Evolutionary conservation across 805 yeast species (phyloP).

Genomic region (Peterozyma toletana): DNA sequence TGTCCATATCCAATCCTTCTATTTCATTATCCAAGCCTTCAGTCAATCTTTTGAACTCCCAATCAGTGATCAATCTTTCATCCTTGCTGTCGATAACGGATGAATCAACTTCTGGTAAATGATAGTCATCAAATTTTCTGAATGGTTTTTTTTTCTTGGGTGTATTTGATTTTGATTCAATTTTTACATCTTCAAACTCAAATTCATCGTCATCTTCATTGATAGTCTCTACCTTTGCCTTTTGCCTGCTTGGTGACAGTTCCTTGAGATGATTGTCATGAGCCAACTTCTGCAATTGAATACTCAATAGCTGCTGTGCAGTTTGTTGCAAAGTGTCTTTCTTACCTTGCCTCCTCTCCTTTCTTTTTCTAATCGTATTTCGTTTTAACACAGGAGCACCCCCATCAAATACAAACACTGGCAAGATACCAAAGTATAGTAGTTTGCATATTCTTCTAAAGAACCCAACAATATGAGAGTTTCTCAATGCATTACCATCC

Average conservation of each 20-base stretch:
- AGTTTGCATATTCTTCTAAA: conserved; percentile 89
- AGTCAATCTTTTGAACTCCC: conserved; percentile 59
- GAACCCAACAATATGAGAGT: conserved; percentile 92
- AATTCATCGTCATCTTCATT: conserved; percentile 18
- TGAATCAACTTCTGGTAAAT: conserved; percentile 64
- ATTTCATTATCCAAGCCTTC: conserved; percentile 51
- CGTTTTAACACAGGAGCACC: conserved; percentile 83
- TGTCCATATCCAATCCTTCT: conserved; percentile 61
- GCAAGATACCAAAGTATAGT: conserved; percentile 77
- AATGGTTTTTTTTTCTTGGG: conserved; percentile 22
- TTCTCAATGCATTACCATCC: conserved; percentile 69
- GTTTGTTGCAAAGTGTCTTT: conserved; percentile 63
- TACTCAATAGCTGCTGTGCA: conserved; percentile 74
- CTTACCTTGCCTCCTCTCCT: conserved; percentile 68
- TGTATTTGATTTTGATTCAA: conserved; percentile 9
- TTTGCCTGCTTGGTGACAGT: conserved; percentile 1
- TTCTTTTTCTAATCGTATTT: conserved; percentile 67
- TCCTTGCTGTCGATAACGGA: conserved; percentile 52
- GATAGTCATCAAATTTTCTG: conserved; percentile 71
- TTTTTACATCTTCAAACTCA: neutral
- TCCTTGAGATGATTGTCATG: conserved; percentile 15
- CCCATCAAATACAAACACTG: conserved; percentile 93
- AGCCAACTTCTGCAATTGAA: conserved; percentile 62
- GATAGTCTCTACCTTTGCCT: conserved; percentile 11
- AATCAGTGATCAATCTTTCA: conserved; percentile 65